Evolutionary conservation across 371 early-diverging fungal species (phyloP), one percentile per base, ranked within the genome.

Genomic region (Smittium culicis): DNA sequence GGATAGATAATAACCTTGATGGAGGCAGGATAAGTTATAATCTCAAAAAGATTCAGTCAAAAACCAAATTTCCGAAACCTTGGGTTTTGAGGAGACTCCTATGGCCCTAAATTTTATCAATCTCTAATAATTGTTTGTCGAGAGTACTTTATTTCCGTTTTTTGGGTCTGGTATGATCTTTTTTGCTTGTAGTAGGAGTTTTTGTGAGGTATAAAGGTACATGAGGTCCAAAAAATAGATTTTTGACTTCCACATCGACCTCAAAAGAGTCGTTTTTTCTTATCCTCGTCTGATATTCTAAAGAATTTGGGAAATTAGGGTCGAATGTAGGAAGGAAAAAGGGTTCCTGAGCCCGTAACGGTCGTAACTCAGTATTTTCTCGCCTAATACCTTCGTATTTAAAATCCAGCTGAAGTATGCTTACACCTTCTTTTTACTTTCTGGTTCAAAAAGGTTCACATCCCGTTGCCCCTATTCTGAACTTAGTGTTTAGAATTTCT

Each of bases 371-470:
- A 79, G 73, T 25, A 73, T 76, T 60, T 79, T 74, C 16, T 45
- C 35, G 27, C 64, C 73, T 54, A 20, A 32, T 1, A 74, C 76
- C 27, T 45, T 31, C 72, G 76, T 54, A 75, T 73, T 14, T 63
- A 66, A 16, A 56, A 57, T 16, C 59, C 55, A 62, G 35, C n/a
- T 70, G 74, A 72, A 74, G 35, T 34, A 77, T 24, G 11, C 2
- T 31, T 27, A 28, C 2, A 71, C 2, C 17, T 63, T 27, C 66
- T 35, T 69, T 56, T 29, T 68, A 27, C 54, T 65, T 24, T 66
- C 25, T 0, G 72, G 34, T 1, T 72, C 76, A 59, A 79, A 77
- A 25, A 68, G 71, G 57, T 79, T 76, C 16, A 77, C 64, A 3
- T 28, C 24, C 24, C 64, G 5, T 1, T 2, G 54, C 2, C 57